Conservation (phyloP, 2,329 filamentous ascomycete species). For the Huntiella savannae region DNA sequence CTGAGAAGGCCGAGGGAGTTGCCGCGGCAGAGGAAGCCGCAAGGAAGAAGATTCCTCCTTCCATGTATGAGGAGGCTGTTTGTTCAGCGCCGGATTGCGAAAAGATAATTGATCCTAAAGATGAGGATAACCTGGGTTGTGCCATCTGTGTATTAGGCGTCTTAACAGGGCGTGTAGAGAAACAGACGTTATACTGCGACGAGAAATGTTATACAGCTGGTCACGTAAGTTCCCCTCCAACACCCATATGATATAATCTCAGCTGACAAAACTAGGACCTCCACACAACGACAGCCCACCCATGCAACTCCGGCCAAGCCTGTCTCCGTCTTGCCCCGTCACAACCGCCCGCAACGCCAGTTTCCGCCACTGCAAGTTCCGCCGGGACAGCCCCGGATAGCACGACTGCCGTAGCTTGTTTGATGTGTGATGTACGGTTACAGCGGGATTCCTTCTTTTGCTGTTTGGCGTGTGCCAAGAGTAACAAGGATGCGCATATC, state of each 20-base stretch:
- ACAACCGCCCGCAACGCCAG: background rate
- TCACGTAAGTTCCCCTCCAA: constrained; percentile 20
- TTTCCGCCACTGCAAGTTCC: background rate
- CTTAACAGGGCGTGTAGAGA: constrained; percentile 19
- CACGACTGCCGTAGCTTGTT: constrained; percentile 8
- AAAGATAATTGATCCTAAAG: constrained; percentile 17
- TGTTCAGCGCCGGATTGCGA: constrained; percentile 21
- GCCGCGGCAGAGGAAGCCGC: constrained; percentile 1
- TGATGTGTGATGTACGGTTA: constrained; percentile 11
- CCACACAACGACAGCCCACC: constrained; percentile 9
- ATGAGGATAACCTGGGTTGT: constrained; percentile 22
- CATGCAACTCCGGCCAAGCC: constrained; percentile 10
- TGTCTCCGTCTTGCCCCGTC: constrained; percentile 8
- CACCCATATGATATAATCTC: background rate
- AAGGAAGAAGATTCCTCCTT: constrained; percentile 15
- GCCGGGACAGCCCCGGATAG: constrained; percentile 1
- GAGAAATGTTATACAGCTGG: constrained; percentile 22
- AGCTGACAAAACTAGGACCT: background rate
- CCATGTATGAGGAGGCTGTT: constrained; percentile 21
- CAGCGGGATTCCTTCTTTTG: constrained; percentile 11
- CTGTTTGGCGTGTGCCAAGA: constrained; percentile 11
- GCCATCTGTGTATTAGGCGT: constrained; percentile 26
- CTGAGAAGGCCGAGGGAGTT: background rate
- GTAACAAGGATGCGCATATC: constrained; percentile 11
- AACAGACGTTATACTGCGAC: constrained; percentile 27